Conservation (phyloP, 306 rosid species). For the Ochetophila trinervis region DNA sequence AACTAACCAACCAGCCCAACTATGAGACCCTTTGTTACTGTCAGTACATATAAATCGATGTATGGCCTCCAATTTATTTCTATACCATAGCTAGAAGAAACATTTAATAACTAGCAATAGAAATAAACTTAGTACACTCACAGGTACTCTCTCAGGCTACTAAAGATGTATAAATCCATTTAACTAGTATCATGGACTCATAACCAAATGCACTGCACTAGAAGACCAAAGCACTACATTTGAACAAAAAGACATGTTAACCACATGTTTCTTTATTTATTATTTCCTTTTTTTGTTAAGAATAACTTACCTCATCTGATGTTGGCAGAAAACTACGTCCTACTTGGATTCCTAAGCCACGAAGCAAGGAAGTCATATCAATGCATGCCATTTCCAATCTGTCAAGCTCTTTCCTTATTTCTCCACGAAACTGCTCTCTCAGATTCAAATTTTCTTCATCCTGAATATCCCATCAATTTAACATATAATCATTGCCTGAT, state of each 20-base stretch:
- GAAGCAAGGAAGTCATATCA: conserved; percentile 80
- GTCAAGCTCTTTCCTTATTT: conserved; percentile 58
- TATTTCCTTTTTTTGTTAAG: neutral
- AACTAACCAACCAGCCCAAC: too few relatives aligned
- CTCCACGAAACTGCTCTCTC: conserved; percentile 76
- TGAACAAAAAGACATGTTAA: neutral
- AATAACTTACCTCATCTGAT: conserved; percentile 55
- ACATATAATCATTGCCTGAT: conserved; percentile 9
- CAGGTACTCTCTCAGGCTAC: too few relatives aligned
- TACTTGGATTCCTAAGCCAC: conserved; percentile 74
- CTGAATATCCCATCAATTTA: conserved; percentile 42
- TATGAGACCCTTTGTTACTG: too few relatives aligned
- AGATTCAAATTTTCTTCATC: conserved; percentile 70
- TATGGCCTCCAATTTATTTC: too few relatives aligned
- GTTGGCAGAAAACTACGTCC: conserved; percentile 46
- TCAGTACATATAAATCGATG: too few relatives aligned
- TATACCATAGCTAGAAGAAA: too few relatives aligned
- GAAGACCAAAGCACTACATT: too few relatives aligned
- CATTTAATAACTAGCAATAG: too few relatives aligned
- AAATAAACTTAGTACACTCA: too few relatives aligned
- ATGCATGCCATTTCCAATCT: conserved; percentile 58
- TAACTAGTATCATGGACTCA: too few relatives aligned
- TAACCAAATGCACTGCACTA: too few relatives aligned
- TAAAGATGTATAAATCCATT: too few relatives aligned
- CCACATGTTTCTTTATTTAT: neutral